These are phyloP conservation scores for Malus asiatica DNA, from an alignment of 306 rosid species.

Conservation along the genomic window DNA sequence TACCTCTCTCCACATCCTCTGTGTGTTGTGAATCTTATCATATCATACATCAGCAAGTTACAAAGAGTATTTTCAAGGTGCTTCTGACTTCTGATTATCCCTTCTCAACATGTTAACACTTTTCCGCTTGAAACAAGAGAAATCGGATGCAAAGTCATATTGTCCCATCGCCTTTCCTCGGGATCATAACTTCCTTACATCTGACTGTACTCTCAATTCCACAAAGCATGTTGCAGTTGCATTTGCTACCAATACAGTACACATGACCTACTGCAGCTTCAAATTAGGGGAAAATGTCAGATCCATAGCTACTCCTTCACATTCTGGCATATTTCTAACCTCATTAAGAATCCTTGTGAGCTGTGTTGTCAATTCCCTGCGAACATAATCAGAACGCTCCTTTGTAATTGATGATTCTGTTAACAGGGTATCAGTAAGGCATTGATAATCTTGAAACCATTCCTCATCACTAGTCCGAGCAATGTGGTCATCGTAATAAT, in stretches of 20 bases:
- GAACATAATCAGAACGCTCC: constrained; percentile 74
- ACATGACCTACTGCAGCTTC: constrained; percentile 13
- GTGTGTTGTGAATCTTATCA: neutral
- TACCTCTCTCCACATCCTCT: constrained; percentile 9
- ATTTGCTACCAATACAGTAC: constrained; percentile 9
- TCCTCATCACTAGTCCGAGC: constrained; percentile 37
- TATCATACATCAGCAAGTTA: constrained; percentile 9
- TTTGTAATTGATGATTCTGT: constrained; percentile 69
- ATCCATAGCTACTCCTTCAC: constrained; percentile 59
- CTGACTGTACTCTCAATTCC: neutral
- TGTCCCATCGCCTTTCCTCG: neutral
- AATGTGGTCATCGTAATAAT: constrained; percentile 31
- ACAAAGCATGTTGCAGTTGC: constrained; percentile 12
- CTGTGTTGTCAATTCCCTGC: constrained; percentile 58
- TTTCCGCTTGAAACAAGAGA: neutral
- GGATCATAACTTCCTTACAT: neutral
- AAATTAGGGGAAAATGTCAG: constrained; percentile 50
- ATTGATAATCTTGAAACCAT: constrained; percentile 77
- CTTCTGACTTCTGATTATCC: neutral
- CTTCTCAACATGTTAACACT: neutral
- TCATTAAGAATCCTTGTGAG: constrained; percentile 65
- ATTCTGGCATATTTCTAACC: constrained; percentile 75
- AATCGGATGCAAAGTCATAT: neutral
- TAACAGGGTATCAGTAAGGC: constrained; percentile 62
- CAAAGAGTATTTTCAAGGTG: neutral